Evolutionary conservation across 345 rosid genomes (phyloP), one percentile per base, ranked within the genome.

Genomic region (Aethionema arabicum): DNA sequence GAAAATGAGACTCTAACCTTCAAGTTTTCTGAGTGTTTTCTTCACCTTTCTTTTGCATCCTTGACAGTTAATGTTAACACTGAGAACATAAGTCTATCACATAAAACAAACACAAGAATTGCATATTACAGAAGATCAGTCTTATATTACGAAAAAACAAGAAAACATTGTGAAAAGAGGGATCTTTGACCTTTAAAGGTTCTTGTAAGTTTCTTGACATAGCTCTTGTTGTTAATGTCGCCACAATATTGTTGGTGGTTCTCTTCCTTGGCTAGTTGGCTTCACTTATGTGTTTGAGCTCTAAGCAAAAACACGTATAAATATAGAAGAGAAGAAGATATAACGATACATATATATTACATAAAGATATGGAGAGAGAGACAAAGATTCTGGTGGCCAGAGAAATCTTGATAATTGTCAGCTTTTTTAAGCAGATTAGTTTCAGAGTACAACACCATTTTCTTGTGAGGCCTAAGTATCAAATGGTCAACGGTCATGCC

Each of bases 21-120:
- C 82, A 76, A 85, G 79, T 73, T 83, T 90, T 58, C 77, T 48
- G 15, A 86, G 75, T 48, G 85, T 79, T 65, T 83, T 90, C 83
- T 75, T 80, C 67, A 90, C 91, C 69, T 74, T 86, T 54, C 54
- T 68, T 56, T 76, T 67, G 78, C 97, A 90, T 7, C 97, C 91
- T 65, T 79, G 79, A 29, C 97, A 90, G 68, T 90, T 81, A 15
- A 90, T 72, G 65, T 82, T 78, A 2, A 85, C 91, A 60, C 77
- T 83, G 59, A 90, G 87, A 65, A 75, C 32, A 75, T 76, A 72
- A 27, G 80, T 86, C 97, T 88, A 76, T 33, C 2, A 16, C 60
- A 67, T 13, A 39, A 53, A 54, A 41, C 14, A 35, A 4, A 46
- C 51, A 43, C 4, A 27, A 32, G 33, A 38, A 31, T 49, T 9